Evolutionary conservation across 345 rosid genomes (phyloP).

Genomic region (Aquilaria yunnanensis): DNA sequence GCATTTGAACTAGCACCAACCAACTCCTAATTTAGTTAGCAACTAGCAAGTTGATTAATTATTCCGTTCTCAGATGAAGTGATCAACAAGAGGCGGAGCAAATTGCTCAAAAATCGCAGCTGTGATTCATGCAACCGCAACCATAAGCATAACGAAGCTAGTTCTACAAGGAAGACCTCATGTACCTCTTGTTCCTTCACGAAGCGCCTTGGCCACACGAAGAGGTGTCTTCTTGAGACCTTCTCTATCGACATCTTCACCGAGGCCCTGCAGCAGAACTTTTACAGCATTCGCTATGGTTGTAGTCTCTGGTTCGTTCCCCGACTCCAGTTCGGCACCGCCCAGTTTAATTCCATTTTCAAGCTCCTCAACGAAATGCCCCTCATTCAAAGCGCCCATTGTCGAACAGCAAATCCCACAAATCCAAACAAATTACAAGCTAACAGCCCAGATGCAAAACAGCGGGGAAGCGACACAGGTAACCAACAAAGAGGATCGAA

Average conservation of each 20-base stretch:
- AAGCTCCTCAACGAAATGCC: slow-evolving; percentile 49
- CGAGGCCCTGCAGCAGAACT: slow-evolving; percentile 71
- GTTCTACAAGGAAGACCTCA: not conserved
- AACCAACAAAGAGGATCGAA: slow-evolving; percentile 1
- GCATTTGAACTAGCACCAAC: no score
- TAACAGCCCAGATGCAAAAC: slow-evolving; percentile 23
- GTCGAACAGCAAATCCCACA: slow-evolving; percentile 21
- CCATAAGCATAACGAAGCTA: not conserved
- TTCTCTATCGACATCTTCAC: slow-evolving; percentile 76
- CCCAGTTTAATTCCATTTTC: slow-evolving; percentile 46
- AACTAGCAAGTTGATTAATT: no score
- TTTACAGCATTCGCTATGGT: slow-evolving; percentile 83
- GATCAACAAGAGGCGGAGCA: no score
- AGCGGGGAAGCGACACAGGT: slow-evolving; percentile 2
- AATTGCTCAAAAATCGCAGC: no score
- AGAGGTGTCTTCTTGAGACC: slow-evolving; percentile 87
- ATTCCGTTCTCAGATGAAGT: no score
- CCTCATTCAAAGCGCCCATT: slow-evolving; percentile 84
- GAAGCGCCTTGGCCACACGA: slow-evolving; percentile 93
- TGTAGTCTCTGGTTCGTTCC: slow-evolving; percentile 51
- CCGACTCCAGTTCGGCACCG: slow-evolving; percentile 35
- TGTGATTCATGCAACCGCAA: no score
- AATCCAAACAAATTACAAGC: slow-evolving; percentile 5
- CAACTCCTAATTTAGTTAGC: no score
- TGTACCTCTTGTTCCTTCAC: slow-evolving; percentile 78